Base-by-base conservation (phyloP, 106 monocot genomes). In the Gastrodia elata region DNA sequence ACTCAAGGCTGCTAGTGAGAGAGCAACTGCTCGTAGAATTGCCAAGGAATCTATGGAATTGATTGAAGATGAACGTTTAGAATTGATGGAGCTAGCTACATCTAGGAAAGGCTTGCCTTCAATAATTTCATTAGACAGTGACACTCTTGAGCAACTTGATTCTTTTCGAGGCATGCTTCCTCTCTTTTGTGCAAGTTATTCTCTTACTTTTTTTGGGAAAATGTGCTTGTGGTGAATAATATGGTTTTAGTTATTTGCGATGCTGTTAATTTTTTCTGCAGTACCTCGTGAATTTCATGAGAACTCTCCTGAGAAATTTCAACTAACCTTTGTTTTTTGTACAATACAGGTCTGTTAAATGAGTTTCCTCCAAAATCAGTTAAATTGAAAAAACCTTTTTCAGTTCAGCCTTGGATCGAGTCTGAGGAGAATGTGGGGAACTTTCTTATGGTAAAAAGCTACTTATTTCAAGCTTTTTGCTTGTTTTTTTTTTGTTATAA, bases 71-170 rank as follows among this genome's bases (percentile, higher is more conserved):
- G 97, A 98, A 42, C 88, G 91, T 4, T 84, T 98, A 71, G 97
- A 98, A 78, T 86, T 98, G 48, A 93, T 98, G 97, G 97, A 98
- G 70, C 74, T 98, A 67, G 93, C 93, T 82, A 86, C 97, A 67
- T 74, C 79, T 39, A 84, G 80, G 48, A 98, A 93, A 77, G 90
- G 86, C 38, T 82, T 97, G 28, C 71, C 88, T 8, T 91, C 97
- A 46, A 88, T 93, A 80, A 73, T 88, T 36, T 39, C 81, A 72
- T 88, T 98, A 16, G 97, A 98, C 58, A 81, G 83, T 76, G 93
- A 93, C 38, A 86, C 86, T 32, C 64, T 98, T 74, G 80, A 90
- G 41, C 82, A 91, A 35, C 88, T 98, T 61, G 76, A 98, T 77
- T 46, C 76, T 39, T 90, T 88, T 43, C 80, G 83, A 84, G 89